phyloP scores from a whole-genome alignment of 2,329 filamentous ascomycete genomes.

The Byssochlamys sp. region DNA sequence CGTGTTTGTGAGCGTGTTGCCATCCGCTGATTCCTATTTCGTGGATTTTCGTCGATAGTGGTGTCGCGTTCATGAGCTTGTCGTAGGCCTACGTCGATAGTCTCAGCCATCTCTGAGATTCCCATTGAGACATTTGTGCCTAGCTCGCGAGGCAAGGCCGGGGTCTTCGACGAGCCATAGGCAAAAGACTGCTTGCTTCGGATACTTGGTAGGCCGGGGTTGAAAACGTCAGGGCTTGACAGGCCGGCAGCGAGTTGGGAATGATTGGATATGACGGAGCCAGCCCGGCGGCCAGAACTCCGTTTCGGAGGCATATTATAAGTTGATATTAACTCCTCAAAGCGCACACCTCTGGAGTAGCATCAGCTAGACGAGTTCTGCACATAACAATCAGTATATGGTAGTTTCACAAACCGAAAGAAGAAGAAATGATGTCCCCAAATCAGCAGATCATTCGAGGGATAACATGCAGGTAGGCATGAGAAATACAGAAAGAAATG shows the following conservation, averaged over 20 bases:
- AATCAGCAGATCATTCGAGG: not conserved
- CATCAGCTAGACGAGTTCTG: not conserved
- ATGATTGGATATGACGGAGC: slow-evolving; percentile 6
- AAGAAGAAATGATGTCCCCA: not conserved
- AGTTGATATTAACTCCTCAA: not conserved
- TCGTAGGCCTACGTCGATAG: slow-evolving; percentile 23
- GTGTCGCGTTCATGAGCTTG: slow-evolving; percentile 9
- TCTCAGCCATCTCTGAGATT: slow-evolving; percentile 22
- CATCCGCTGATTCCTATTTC: slow-evolving; percentile 4
- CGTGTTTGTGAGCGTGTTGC: slow-evolving; percentile 6
- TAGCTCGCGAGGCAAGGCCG: slow-evolving; percentile 26
- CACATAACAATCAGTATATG: not conserved
- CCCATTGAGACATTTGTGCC: slow-evolving; percentile 20
- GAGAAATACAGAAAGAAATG: not conserved
- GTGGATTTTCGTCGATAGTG: slow-evolving; percentile 6
- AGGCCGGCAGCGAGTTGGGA: slow-evolving; percentile 6
- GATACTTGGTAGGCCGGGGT: slow-evolving; percentile 26
- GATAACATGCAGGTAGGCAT: not conserved
- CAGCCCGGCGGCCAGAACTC: slow-evolving; percentile 10
- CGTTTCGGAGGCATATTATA: slow-evolving; percentile 15
- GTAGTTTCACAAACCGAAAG: not conserved
- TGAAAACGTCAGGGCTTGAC: slow-evolving; percentile 13
- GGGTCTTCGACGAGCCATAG: slow-evolving; percentile 30
- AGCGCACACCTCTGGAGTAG: not conserved
- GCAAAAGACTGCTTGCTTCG: slow-evolving; percentile 32